Evolutionary conservation across 345 rosid species (phyloP), one percentile per base, ranked within the genome.

Genomic region (Tarenaya hassleriana): DNA sequence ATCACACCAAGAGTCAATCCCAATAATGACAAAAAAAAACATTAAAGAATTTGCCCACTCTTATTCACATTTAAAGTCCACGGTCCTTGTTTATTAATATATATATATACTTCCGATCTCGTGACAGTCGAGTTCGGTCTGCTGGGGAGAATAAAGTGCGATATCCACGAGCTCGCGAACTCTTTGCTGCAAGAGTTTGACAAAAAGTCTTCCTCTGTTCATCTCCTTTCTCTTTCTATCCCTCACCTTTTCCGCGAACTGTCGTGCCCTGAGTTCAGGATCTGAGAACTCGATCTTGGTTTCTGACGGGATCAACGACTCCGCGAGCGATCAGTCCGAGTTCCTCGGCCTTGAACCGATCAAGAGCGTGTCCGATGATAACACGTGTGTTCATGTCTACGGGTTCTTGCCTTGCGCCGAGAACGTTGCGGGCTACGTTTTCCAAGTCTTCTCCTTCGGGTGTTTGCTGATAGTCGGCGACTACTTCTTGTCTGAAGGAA

Each of bases 371-470:
- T 43, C n/a, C 47, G n/a, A 43, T 16, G 47, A n/a, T n/a, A 16
- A 43, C 19, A 24, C 34, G 5, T 47, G 51, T 10, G 34, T 47
- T 47, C 51, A 47, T 47, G 35, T 27, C 17, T 47, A 47, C 10
- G 51, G 51, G 8, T 47, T 47, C 10, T 14, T 47, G 16, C 51
- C 51, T 17, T 47, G 51, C 40, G 70, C 70, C 46, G 70, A 66
- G 33, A 60, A 66, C 16, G 37, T 52, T 31, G 41, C 2, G 52
- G 65, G 70, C 13, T 66, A 66, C 17, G n/a, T 53, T 7, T 66
- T 59, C 16, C 70, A 66, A 59, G 65, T 66, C 32, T 60, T 66
- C 41, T 39, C 61, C 10, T 66, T 66, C 31, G 65, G 65, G 13
- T 52, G 56, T 41, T 15, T 66, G 0, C 24, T 66, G 39, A 53